Percentiles rank a stretch among this genome's conserved stretches.
Evolutionary conservation across 208 protist genomes (phyloP).

Genomic region (Trypanosoma grayi): DNA sequence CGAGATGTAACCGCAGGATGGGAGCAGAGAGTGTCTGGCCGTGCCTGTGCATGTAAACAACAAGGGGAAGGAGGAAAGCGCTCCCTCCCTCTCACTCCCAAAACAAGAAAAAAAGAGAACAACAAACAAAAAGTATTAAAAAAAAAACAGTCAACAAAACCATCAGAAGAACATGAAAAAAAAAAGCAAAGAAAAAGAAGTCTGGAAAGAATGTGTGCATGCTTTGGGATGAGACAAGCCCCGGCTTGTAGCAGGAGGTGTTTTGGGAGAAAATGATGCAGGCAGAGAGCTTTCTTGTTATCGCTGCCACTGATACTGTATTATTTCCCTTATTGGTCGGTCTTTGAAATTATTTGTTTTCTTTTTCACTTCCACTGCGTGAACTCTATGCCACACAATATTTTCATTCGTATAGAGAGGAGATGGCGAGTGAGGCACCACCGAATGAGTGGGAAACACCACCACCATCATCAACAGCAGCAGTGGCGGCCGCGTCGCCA

Average conservation of each 20-base stretch:
- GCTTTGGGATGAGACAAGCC: no score
- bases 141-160: constrained; percentile 18
- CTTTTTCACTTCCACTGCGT: not conserved
- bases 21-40: not conserved
- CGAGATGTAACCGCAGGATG: constrained; percentile 24
- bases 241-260: no score
- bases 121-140: constrained; percentile 21
- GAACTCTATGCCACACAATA: not conserved
- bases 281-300: no score
- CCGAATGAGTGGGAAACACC: constrained; percentile 25
- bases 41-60: constrained; percentile 1
- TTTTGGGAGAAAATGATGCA: no score
- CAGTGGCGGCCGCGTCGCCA: constrained; percentile 8
- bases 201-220: not conserved
- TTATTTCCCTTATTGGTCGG: no score
- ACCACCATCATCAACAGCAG: not conserved
- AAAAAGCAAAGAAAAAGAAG: constrained; percentile 15
- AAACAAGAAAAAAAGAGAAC: constrained; percentile 12
- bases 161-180: not conserved
- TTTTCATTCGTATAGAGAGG: not conserved
- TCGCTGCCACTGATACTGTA: no score
- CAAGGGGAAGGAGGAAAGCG: not conserved
- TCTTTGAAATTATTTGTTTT: no score
- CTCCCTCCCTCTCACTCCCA: no score
- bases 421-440: constrained; percentile 18